phyloP scores from a whole-genome alignment of 352 stramenopile genomes.

The Globisporangium echinulatum region DNA sequence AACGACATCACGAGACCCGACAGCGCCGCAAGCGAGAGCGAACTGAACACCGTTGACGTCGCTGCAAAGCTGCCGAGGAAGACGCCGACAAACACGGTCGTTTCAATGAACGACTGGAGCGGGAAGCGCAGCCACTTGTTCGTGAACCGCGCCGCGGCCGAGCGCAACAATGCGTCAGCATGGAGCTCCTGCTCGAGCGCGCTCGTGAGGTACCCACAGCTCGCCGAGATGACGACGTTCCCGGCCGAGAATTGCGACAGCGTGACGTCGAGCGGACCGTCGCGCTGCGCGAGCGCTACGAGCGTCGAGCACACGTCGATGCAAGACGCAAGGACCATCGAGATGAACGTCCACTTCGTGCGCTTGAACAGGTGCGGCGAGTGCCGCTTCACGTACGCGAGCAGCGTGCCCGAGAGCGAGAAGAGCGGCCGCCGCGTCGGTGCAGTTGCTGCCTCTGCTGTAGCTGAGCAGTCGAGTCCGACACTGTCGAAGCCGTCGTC shows the following conservation, averaged over 20 bases:
- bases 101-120: conserved; percentile 72
- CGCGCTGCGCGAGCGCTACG: conserved; percentile 23
- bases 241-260: conserved; percentile 72
- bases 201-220: conserved; percentile 62
- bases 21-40: conserved; percentile 59
- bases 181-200: conserved; percentile 54
- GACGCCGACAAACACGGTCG: conserved; percentile 58
- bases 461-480: too few relatives aligned
- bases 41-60: conserved; percentile 69
- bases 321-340: conserved; percentile 58
- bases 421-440: not conserved
- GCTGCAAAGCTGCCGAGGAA: conserved; percentile 71
- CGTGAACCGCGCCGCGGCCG: conserved; percentile 48
- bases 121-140: conserved; percentile 76
- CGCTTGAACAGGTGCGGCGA: conserved; percentile 64
- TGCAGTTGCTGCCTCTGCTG: not conserved
- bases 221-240: conserved; percentile 62
- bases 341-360: conserved; percentile 73
- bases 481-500: not conserved
- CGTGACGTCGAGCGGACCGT: conserved; percentile 32
- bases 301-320: conserved; percentile 66
- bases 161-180: conserved; percentile 45
- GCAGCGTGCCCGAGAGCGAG: conserved; percentile 15
- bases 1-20: conserved; percentile 74
- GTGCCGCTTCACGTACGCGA: conserved; percentile 21